Evolutionary conservation across 495 filamentous ascomycete genomes (phyloP).

Genomic region (Penicillium desertorum): DNA sequence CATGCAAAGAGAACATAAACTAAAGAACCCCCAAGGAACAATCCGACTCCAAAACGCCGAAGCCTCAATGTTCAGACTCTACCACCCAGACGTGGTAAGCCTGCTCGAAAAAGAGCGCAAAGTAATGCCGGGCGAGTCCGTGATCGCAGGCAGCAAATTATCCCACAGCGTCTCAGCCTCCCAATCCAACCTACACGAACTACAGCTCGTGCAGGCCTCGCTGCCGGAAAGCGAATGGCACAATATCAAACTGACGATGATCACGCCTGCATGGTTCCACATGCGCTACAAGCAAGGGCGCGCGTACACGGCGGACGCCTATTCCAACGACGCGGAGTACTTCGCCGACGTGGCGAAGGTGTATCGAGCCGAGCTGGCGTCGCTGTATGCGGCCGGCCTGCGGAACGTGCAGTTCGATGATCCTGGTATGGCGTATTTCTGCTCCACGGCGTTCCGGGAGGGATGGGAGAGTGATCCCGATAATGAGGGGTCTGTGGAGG

Average conservation of each 20-base stretch:
- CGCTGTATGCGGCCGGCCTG: constrained; percentile 60
- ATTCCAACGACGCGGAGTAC: constrained; percentile 58
- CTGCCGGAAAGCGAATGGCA: constrained; percentile 47
- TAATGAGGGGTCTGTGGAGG: constrained; percentile 50
- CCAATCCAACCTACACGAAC: constrained; percentile 56
- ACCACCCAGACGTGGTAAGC: constrained; percentile 72
- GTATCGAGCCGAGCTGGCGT: constrained; percentile 59
- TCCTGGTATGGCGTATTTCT: constrained; percentile 64
- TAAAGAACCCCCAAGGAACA: constrained; percentile 30
- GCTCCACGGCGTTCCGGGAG: constrained; percentile 61
- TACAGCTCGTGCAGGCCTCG: constrained; percentile 53
- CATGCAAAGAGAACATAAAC: neutral
- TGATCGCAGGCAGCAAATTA: constrained; percentile 66
- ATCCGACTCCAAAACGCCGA: constrained; percentile 44
- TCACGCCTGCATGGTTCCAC: constrained; percentile 66
- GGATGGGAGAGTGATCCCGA: constrained; percentile 59
- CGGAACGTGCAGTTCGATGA: constrained; percentile 67
- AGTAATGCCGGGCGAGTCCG: constrained; percentile 58
- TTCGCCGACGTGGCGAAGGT: constrained; percentile 61
- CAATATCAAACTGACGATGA: constrained; percentile 64
- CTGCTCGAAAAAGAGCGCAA: constrained; percentile 61
- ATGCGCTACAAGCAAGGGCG: constrained; percentile 61
- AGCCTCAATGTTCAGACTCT: constrained; percentile 60
- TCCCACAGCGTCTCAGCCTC: constrained; percentile 52
- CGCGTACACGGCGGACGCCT: constrained; percentile 55